Conservation (phyloP, 305 asterid species). For the Solanum chacoense region DNA sequence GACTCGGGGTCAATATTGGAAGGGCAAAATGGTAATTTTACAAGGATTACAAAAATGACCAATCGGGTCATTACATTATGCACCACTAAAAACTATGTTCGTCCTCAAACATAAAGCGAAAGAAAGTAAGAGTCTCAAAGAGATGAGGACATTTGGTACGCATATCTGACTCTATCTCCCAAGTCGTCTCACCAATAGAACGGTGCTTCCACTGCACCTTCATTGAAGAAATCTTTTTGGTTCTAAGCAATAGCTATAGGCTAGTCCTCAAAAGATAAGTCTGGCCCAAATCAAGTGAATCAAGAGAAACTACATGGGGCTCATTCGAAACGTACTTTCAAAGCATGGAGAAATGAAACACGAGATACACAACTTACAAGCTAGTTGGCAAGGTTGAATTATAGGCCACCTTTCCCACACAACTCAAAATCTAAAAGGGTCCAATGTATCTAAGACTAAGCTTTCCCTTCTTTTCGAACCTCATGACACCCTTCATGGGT, state of each 20-base stretch:
- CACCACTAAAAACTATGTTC: not conserved
- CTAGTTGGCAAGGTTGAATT: too few relatives aligned
- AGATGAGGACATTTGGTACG: too few relatives aligned
- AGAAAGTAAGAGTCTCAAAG: not conserved
- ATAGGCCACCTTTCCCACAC: too few relatives aligned
- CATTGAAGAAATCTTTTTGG: not conserved
- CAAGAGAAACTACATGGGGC: too few relatives aligned
- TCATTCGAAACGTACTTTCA: too few relatives aligned
- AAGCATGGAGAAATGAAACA: too few relatives aligned
- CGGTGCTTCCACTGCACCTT: not conserved
- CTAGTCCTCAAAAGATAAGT: not conserved
- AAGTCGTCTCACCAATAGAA: not conserved
- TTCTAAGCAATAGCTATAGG: not conserved
- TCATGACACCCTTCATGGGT: too few relatives aligned
- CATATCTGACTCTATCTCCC: not conserved
- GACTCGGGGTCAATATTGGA: not conserved
- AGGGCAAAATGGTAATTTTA: not conserved
- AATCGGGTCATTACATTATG: not conserved
- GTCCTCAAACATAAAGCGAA: too few relatives aligned
- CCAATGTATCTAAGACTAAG: too few relatives aligned
- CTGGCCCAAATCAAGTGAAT: not conserved
- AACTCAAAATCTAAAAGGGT: too few relatives aligned
- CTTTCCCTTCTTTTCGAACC: too few relatives aligned
- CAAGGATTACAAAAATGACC: not conserved
- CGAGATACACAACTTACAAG: too few relatives aligned